These are phyloP conservation scores for Sporothrix protearum DNA, from an alignment of 2,329 filamentous ascomycete species.

Conservation along the genomic window DNA sequence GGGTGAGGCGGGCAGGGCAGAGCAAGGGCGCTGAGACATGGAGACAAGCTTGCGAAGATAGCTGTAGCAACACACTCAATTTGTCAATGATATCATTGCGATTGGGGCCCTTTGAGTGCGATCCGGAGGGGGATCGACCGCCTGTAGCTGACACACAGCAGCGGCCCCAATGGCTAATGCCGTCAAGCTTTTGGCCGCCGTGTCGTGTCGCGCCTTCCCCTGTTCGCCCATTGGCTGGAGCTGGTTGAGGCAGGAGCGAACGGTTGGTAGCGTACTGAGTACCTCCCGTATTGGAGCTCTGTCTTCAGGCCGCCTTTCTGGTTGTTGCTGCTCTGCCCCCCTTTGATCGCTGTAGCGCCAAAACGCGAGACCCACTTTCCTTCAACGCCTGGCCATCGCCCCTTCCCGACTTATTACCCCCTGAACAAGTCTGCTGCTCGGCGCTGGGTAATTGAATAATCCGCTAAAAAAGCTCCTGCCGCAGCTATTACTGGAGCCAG, in stretches of 20 bases:
- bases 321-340: background rate
- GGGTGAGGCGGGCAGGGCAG: background rate
- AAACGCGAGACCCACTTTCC: background rate
- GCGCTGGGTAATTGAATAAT: conserved; percentile 25
- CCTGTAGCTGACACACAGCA: background rate
- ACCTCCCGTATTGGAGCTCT: background rate
- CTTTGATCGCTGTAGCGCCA: background rate
- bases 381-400: background rate
- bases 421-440: conserved; percentile 5
- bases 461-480: conserved; percentile 18
- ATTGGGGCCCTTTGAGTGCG: background rate
- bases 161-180: conserved; percentile 13
- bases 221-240: conserved; percentile 16
- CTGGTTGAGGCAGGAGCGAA: conserved; percentile 1
- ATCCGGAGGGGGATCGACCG: background rate
- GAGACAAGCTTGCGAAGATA: background rate
- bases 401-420: background rate
- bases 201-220: conserved; percentile 17
- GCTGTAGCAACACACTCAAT: background rate
- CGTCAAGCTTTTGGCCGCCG: conserved; percentile 1
- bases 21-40: background rate
- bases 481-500: background rate
- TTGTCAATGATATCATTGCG: conserved; percentile 23
- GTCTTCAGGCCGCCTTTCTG: conserved; percentile 9
- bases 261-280: background rate